A percentile compares a stretch with the other conserved stretches of the same genome.
Conservation (phyloP, 139 green algal genomes). For the Chlamydomonas sp. region DNA sequence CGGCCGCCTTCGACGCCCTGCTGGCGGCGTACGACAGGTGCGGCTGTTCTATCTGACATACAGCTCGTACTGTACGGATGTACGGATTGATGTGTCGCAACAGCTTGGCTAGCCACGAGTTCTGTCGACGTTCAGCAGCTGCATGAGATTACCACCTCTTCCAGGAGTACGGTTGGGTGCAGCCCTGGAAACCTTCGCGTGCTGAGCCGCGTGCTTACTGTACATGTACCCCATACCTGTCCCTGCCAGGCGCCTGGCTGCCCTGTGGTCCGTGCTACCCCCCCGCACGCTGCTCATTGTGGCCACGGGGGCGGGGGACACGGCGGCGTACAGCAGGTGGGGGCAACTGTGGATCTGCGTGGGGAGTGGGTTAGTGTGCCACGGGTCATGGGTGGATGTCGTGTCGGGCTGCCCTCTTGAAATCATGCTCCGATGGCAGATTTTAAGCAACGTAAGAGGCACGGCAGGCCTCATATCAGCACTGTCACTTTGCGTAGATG, state of each 20-base stretch:
- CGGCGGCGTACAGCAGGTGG: slow-evolving; percentile 35
- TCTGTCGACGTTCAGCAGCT: too few relatives aligned
- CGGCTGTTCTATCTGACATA: not conserved
- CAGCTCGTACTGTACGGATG: not conserved
- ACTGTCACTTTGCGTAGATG: too few relatives aligned
- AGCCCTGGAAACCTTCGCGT: not conserved
- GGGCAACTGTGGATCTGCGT: not conserved
- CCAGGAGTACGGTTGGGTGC: too few relatives aligned
- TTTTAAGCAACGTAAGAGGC: too few relatives aligned
- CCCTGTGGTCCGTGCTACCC: slow-evolving; percentile 57
- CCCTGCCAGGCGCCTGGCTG: slow-evolving; percentile 24
- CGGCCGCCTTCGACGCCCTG: slow-evolving; percentile 36
- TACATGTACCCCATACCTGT: slow-evolving; percentile 56
- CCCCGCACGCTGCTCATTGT: slow-evolving; percentile 72
- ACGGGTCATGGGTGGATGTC: not conserved
- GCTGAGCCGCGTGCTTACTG: not conserved
- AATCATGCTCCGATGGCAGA: too few relatives aligned
- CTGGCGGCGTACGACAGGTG: slow-evolving; percentile 11
- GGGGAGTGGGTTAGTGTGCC: not conserved
- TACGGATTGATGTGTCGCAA: not conserved
- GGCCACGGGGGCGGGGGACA: slow-evolving; percentile 72
- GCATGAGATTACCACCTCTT: too few relatives aligned
- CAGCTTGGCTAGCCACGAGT: too few relatives aligned
- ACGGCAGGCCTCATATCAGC: too few relatives aligned
- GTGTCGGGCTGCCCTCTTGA: not conserved